Percentiles rank a stretch among this genome's conserved stretches.
Evolutionary conservation across 208 protist genomes (phyloP).

Genomic region (Acanthamoeba divionensis): DNA sequence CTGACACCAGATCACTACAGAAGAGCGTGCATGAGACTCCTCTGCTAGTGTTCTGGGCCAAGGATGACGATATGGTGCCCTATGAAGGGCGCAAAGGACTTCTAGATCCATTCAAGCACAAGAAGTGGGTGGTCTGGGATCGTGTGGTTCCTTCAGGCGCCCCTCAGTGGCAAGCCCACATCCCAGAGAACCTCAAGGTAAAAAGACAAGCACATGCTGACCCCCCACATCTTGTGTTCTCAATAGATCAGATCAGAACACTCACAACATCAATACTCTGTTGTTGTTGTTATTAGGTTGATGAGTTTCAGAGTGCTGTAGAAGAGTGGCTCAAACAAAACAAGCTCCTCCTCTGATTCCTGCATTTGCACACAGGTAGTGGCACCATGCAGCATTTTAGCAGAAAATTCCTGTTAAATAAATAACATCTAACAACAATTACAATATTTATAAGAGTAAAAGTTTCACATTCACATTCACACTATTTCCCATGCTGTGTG

Average conservation of each 20-base stretch:
- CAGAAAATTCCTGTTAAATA: too few species aligned
- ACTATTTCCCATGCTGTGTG: too few species aligned
- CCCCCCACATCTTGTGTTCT: background rate
- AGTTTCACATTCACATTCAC: too few species aligned
- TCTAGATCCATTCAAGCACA: background rate
- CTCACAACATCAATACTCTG: background rate
- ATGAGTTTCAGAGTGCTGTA: background rate
- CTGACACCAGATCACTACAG: background rate
- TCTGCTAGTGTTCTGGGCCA: background rate
- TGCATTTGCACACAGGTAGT: background rate
- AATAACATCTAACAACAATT: too few species aligned
- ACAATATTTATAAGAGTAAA: too few species aligned
- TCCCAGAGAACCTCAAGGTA: background rate
- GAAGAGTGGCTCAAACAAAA: background rate
- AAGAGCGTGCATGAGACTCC: background rate
- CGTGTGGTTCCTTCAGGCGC: background rate
- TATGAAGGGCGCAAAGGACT: background rate
- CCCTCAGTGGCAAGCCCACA: background rate
- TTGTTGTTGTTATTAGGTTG: background rate
- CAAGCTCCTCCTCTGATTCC: background rate
- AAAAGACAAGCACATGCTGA: background rate
- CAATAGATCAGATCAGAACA: background rate
- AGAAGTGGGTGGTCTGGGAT: background rate
- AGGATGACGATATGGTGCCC: background rate
- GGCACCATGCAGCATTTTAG: too few species aligned